Percentiles rank a stretch among this genome's conserved stretches.
These are phyloP conservation scores for Cytospora piceicola DNA, from an alignment of 2,329 filamentous ascomycete species.

Conservation along the genomic window DNA sequence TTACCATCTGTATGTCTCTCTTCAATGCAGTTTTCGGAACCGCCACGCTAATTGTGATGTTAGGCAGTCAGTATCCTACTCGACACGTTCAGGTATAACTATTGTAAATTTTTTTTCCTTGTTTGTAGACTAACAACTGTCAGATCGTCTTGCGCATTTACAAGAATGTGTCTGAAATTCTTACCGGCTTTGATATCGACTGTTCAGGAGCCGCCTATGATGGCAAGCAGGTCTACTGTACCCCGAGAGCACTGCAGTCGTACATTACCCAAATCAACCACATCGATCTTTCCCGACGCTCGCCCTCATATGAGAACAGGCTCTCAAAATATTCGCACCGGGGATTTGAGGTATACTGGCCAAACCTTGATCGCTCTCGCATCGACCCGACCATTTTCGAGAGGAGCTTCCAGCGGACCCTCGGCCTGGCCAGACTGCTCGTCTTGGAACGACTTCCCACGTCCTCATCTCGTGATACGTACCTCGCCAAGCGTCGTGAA, in stretches of 20 bases:
- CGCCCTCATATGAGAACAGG: conserved; percentile 85
- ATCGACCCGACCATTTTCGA: conserved; percentile 89
- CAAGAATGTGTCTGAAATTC: conserved; percentile 80
- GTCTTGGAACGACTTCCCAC: conserved; percentile 80
- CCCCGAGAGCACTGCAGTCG: conserved; percentile 75
- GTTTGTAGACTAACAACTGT: conserved; percentile 23
- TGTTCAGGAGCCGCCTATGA: conserved; percentile 82
- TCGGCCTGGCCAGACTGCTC: conserved; percentile 77
- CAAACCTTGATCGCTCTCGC: conserved; percentile 71
- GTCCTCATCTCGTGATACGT: conserved; percentile 67
- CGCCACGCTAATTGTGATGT: conserved; percentile 13
- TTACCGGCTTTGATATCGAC: conserved; percentile 88
- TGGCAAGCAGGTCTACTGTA: conserved; percentile 77
- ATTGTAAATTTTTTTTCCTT: background rate
- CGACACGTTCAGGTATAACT: conserved; percentile 69
- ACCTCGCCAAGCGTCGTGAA: conserved; percentile 68
- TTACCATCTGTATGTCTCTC: conserved; percentile 67
- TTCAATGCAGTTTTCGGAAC: background rate
- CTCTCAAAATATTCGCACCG: conserved; percentile 84
- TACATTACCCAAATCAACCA: conserved; percentile 84
- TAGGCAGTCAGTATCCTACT: conserved; percentile 77
- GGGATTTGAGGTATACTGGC: conserved; percentile 84
- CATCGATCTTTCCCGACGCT: conserved; percentile 77
- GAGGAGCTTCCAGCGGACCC: conserved; percentile 73
- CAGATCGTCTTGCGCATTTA: conserved; percentile 85